Evolutionary conservation across 192 early-diverging fungal species (phyloP).

Genomic region (Coemansia sp.): DNA sequence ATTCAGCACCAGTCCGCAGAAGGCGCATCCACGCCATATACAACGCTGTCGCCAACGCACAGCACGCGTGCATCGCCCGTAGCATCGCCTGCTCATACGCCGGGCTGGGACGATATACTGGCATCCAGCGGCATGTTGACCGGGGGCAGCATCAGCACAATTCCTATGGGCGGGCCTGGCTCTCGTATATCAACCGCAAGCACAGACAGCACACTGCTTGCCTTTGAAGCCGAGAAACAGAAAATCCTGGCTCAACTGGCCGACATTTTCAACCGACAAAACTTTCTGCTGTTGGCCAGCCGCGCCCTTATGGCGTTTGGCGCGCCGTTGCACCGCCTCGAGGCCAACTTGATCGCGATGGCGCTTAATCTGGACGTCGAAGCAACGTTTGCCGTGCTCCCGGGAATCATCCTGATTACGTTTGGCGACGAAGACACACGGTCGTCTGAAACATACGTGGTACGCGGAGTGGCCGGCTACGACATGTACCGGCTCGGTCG

Average conservation of each 20-base stretch:
- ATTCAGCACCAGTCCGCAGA: conserved; percentile 14
- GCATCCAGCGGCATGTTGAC: conserved; percentile 51
- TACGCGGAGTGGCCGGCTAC: conserved; percentile 59
- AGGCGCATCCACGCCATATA: background rate
- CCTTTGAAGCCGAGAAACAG: conserved; percentile 47
- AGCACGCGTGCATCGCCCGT: conserved; percentile 15
- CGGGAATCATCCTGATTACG: conserved; percentile 70
- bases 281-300: conserved; percentile 62
- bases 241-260: conserved; percentile 59
- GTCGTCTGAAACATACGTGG: conserved; percentile 72
- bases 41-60: conserved; percentile 4
- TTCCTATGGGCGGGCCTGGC: conserved; percentile 9
- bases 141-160: conserved; percentile 19
- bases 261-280: conserved; percentile 69
- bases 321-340: conserved; percentile 66
- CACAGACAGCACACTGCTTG: conserved; percentile 31
- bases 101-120: conserved; percentile 52
- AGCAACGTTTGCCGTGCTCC: conserved; percentile 65
- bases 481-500: conserved; percentile 70
- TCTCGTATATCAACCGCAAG: conserved; percentile 38
- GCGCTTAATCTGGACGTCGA: conserved; percentile 64
- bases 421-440: conserved; percentile 73
- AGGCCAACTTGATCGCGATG: conserved; percentile 63
- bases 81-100: conserved; percentile 32
- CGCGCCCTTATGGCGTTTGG: conserved; percentile 71